These are phyloP conservation scores for Polychytrium aggregatum DNA, from an alignment of 192 early-diverging fungal genomes.

Conservation along the genomic window DNA sequence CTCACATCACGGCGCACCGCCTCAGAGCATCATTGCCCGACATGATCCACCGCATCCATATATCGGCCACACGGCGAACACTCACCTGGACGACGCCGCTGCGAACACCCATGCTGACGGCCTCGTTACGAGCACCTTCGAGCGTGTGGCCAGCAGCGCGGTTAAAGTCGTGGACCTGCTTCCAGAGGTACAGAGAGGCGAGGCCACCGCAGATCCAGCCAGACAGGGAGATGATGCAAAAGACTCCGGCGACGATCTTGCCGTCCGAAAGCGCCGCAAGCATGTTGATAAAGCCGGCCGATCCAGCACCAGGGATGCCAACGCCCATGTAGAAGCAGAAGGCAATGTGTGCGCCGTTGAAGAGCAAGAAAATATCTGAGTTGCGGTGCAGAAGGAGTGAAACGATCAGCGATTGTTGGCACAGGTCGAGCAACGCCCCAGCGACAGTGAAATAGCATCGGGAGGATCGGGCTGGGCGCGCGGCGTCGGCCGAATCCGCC, in stretches of 20 bases:
- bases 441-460: too few species aligned
- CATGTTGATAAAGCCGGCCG: conserved; percentile 70
- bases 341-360: conserved; percentile 73
- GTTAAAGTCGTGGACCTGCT: conserved; percentile 18
- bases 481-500: background rate
- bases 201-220: conserved; percentile 55
- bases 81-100: conserved; percentile 15
- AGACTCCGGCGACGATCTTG: conserved; percentile 16
- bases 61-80: too few species aligned
- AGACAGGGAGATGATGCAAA: conserved; percentile 32
- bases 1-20: too few species aligned
- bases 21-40: too few species aligned
- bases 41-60: too few species aligned
- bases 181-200: conserved; percentile 24
- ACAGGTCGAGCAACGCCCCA: background rate
- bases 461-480: too few species aligned
- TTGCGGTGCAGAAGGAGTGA: background rate
- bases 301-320: conserved; percentile 72
- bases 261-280: conserved; percentile 47
- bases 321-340: conserved; percentile 77
- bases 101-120: conserved; percentile 19
- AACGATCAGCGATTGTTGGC: background rate
- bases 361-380: conserved; percentile 67
- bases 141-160: conserved; percentile 26
- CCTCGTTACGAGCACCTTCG: conserved; percentile 23